Evolutionary conservation across 2,329 filamentous ascomycete species (phyloP).

Genomic region (Pestalotiopsis sp.): DNA sequence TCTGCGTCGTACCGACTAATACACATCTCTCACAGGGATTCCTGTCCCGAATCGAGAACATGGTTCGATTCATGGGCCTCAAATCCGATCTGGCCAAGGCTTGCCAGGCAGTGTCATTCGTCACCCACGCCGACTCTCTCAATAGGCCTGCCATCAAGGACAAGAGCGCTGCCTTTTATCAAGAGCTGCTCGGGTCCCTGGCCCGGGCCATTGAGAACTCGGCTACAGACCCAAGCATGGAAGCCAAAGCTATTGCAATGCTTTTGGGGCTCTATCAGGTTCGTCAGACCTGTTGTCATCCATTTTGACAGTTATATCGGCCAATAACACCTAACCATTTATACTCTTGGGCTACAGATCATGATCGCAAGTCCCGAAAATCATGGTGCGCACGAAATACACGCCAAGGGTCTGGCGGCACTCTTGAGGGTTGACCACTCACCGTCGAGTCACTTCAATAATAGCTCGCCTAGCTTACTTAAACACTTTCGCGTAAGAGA

Average conservation of each 20-base stretch:
- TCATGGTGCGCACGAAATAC: slow-evolving; percentile 17
- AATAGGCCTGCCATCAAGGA: slow-evolving; percentile 18
- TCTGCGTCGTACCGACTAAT: slow-evolving; percentile 21
- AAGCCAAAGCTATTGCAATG: slow-evolving; percentile 21
- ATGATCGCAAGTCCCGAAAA: slow-evolving; percentile 16
- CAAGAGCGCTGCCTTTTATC: slow-evolving; percentile 18
- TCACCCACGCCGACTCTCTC: slow-evolving; percentile 20
- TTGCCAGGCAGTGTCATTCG: slow-evolving; percentile 23
- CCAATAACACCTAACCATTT: neutral
- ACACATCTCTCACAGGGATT: slow-evolving; percentile 20
- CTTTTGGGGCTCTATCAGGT: slow-evolving; percentile 26
- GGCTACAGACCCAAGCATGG: slow-evolving; percentile 8
- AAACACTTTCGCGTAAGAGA: neutral
- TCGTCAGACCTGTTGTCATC: neutral
- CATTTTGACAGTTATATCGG: neutral
- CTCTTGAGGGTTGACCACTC: slow-evolving; percentile 11
- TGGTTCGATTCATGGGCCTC: slow-evolving; percentile 15
- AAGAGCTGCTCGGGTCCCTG: slow-evolving; percentile 20
- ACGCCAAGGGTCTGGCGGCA: slow-evolving; percentile 20
- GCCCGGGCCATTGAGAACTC: slow-evolving; percentile 18
- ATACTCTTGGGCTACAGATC: slow-evolving; percentile 11
- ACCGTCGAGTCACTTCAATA: slow-evolving; percentile 3
- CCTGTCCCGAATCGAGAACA: slow-evolving; percentile 20
- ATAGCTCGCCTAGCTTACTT: too few relatives aligned
- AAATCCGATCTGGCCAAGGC: slow-evolving; percentile 23